Conservation (phyloP, 352 stramenopile species). For the Lagenidium giganteum region DNA sequence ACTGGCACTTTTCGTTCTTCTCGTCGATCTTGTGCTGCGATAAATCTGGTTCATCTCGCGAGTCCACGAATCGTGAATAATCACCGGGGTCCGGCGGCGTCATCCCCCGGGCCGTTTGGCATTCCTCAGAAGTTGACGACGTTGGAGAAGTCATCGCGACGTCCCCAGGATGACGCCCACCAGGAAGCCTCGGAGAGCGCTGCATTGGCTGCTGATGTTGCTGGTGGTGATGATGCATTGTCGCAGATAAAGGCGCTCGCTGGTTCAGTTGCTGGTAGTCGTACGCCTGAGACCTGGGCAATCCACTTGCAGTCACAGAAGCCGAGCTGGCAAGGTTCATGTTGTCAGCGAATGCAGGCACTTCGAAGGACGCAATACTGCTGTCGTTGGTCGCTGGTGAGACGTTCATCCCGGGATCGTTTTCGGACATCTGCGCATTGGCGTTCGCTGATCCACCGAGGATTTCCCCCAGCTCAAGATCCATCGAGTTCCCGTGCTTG, state of each 20-base stretch:
- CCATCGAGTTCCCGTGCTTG: slow-evolving; percentile 17
- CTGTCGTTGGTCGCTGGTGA: slow-evolving; percentile 15
- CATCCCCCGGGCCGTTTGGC: too few species aligned
- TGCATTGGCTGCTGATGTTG: slow-evolving; percentile 1
- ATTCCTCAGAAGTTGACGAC: too few species aligned
- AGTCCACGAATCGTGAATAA: slow-evolving; percentile 35
- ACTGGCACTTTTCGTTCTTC: slow-evolving; percentile 70
- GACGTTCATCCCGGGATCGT: neutral
- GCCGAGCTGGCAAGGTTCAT: slow-evolving; percentile 7
- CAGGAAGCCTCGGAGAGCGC: neutral
- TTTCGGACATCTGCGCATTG: slow-evolving; percentile 5
- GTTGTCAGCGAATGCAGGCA: slow-evolving; percentile 27
- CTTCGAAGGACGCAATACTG: slow-evolving; percentile 26
- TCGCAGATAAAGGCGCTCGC: neutral
- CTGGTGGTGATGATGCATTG: neutral
- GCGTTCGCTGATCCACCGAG: slow-evolving; percentile 10
- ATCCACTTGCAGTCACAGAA: too few species aligned
- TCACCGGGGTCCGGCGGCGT: slow-evolving; percentile 21
- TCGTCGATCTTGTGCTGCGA: slow-evolving; percentile 52
- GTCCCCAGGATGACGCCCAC: too few species aligned
- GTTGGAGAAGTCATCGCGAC: too few species aligned
- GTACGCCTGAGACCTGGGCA: too few species aligned
- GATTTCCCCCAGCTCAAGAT: slow-evolving; percentile 38
- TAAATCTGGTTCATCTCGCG: slow-evolving; percentile 41
- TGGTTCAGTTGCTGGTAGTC: neutral